phyloP scores from a whole-genome alignment of 1,284 basidiomycete genomes.

The Mycosarcoma mackinlayi region DNA sequence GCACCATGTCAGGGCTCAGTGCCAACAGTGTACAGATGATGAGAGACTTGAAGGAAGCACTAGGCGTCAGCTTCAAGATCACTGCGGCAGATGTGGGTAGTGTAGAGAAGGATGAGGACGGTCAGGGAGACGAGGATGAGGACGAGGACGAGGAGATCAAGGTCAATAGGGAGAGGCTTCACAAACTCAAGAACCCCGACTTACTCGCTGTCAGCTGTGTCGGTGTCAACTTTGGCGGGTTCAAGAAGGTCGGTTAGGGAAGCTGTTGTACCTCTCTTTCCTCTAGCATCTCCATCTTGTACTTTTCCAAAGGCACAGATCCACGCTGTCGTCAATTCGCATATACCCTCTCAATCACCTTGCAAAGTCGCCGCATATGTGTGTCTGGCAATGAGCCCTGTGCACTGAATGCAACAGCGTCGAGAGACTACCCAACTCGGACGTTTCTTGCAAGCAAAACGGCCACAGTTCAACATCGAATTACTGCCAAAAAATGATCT shows the following conservation, averaged over 20 bases:
- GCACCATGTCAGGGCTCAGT: conserved; percentile 84
- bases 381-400: too few relatives aligned
- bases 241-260: conserved; percentile 46
- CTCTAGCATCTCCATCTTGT: too few relatives aligned
- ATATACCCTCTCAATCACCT: conserved; percentile 2
- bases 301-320: too few relatives aligned
- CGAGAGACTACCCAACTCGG: too few relatives aligned
- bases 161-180: conserved; percentile 11
- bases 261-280: too few relatives aligned
- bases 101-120: conserved; percentile 14
- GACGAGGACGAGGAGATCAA: conserved; percentile 21
- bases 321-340: too few relatives aligned
- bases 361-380: not conserved
- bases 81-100: conserved; percentile 26
- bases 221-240: conserved; percentile 62
- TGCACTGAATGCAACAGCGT: too few relatives aligned
- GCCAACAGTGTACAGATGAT: conserved; percentile 83
- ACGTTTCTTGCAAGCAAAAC: too few relatives aligned
- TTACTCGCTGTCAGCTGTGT: conserved; percentile 58
- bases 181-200: conserved; percentile 15
- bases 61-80: conserved; percentile 76
- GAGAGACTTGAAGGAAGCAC: conserved; percentile 82
- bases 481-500: conserved; percentile 44
- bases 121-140: conserved; percentile 25
- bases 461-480: too few relatives aligned